These are phyloP conservation scores for Pythium coloratum DNA, from an alignment of 352 stramenopile species.

Conservation along the genomic window DNA sequence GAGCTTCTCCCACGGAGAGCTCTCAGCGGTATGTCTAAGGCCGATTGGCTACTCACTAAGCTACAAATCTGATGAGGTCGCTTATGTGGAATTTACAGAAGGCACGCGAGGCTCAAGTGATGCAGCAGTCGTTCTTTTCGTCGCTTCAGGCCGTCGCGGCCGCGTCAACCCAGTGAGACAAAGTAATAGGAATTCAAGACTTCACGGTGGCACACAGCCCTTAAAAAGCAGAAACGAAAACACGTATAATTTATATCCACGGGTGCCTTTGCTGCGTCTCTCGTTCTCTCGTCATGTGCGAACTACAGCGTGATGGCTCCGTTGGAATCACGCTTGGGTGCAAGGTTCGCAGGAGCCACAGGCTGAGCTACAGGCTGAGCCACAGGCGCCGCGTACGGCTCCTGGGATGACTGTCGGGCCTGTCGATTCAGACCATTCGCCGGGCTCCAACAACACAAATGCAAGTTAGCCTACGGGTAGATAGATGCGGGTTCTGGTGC, in stretches of 20 bases:
- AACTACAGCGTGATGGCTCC: conserved; percentile 19
- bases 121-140: conserved; percentile 69
- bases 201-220: background rate
- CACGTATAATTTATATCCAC: conserved; percentile 28
- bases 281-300: background rate
- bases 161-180: conserved; percentile 25
- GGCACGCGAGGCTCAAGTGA: conserved; percentile 42
- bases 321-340: conserved; percentile 5
- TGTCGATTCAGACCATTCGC: conserved; percentile 64
- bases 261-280: background rate
- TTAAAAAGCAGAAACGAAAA: conserved; percentile 9
- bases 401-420: conserved; percentile 15
- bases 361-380: conserved; percentile 8
- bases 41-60: background rate
- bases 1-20: conserved; percentile 31
- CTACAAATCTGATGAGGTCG: background rate
- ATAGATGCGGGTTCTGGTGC: too few species aligned
- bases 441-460: conserved; percentile 32
- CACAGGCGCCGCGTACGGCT: conserved; percentile 14
- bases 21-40: conserved; percentile 35
- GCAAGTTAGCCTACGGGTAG: background rate
- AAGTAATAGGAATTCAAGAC: background rate
- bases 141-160: conserved; percentile 49
- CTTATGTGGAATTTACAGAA: conserved; percentile 30
- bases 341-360: background rate